Base-by-base conservation (phyloP, 2,329 filamentous ascomycete species). In the Botrytis deweyae region DNA sequence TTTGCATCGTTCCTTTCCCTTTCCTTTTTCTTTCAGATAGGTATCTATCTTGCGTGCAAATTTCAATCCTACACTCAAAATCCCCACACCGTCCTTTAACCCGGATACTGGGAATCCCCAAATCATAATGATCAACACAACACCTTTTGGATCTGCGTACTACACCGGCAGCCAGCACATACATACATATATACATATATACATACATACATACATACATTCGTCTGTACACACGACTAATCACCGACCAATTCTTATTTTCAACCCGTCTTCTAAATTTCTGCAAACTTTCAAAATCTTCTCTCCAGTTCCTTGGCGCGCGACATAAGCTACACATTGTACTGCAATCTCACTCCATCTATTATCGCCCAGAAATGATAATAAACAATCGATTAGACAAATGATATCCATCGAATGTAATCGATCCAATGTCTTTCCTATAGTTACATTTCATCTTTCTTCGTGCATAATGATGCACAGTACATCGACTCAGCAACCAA, bases 131-230 rank as follows among this genome's bases (percentile, higher is more conserved):
- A 68, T 68, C 65, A 52, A 29, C 65, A 40, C 65, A 55, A 29
- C 46, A 40, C 36, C 36, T 29, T 46, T 49, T 44, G 9, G 29
- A 66, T 36, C 65, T 67, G 46, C 36, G 65, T 67, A 67, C 36
- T n/a, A 55, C 65, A 7, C 36, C 46, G 46, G 65, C n/a, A 68
- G 46, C 46, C 65, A 70, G 36, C 67, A 61, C 38, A 70, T 70
- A 70, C 52, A 58, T 69, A 69, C 46, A 52, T 67, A 67, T 29
- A 52, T 67, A 52, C 22, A 52, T 55, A 68, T 8, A 67, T 52
- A 52, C 12, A 52, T n/a, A 38, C 14, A 55, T 55, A 55, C 49
- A 44, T 29, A 69, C 36, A 44, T 22, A 69, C 38, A 40, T 16
- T 22, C 25, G 22, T 38, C 12, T 62, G 36, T n/a, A 62, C 36